Evolutionary conservation across 352 stramenopile species (phyloP), one percentile per base, ranked within the genome.

Genomic region (Globisporangium polare): DNA sequence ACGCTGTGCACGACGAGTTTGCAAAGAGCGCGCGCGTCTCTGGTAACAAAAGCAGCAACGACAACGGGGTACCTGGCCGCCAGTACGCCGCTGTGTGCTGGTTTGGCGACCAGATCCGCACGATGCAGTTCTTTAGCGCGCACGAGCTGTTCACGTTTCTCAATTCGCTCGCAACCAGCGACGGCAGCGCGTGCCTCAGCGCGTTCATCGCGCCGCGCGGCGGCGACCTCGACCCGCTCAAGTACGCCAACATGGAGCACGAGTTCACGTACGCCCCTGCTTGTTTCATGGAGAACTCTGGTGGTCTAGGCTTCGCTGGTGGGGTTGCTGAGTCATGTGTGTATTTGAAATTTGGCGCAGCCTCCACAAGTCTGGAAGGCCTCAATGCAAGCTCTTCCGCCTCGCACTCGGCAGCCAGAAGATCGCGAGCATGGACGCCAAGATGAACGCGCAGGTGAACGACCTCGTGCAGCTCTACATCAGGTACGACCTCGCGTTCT

Each of bases 221-320:
- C 7, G 54, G 60, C 24, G 83, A 83, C 5, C 61, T 94, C 5
- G 78, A 91, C 53, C 75, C 81, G 27, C 67, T 59, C 15, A 78
- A 74, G 33, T 94, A 88, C 50, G 81, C 80, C 20, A 94, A 90
- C 43, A 69, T 90, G 26, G 83, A 94, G 66, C 74, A 90, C 42
- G 79, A 92, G n/a, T 89, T 78, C 66, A 75, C 62, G 83, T 94
- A 75, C 62, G 72, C 72, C 72, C 66, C 24, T 41, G 31, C 13
- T 45, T 43, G 41, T 35, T 58, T 9, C 22, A 50, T 49, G 33
- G 12, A 39, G 9, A 15, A 17, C 33, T 15, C 12, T 39, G 9
- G 0, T 39, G n/a, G 33, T 49, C 50, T 22, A 59, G 13, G 17
- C 4, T 39, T 54, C 8, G 5, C 15, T 39, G 33, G 4, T 15